A percentile compares a stretch with the other conserved stretches of the same genome.
Evolutionary conservation across 1,139 yeast species (phyloP).

Genomic region (Arxiozyma slooffiae): DNA sequence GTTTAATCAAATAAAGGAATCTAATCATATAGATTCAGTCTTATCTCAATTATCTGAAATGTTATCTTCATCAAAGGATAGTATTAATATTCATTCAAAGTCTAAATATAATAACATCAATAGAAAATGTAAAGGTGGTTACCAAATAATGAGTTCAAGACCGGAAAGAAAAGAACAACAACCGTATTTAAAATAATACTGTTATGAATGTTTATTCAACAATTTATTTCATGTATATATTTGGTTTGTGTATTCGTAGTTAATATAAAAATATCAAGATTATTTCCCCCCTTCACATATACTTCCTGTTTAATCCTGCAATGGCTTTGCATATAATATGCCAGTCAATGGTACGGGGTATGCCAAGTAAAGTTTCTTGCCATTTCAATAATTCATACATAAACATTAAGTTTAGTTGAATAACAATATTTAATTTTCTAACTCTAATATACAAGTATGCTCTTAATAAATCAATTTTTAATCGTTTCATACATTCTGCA

Average conservation of each 20-base stretch:
- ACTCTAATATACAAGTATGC: constrained; percentile 79
- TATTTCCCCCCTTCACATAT: constrained; percentile 19
- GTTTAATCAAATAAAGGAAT: not conserved
- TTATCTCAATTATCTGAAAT: not conserved
- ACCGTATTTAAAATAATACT: not conserved
- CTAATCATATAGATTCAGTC: not conserved
- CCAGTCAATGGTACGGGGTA: constrained; percentile 53
- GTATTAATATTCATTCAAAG: not conserved
- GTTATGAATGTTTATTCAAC: not conserved
- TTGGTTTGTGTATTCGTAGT: not conserved
- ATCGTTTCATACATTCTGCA: constrained; percentile 77
- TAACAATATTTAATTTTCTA: constrained; percentile 73
- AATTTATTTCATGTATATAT: not conserved
- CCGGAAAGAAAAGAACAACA: constrained; percentile 1
- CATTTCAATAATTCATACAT: constrained; percentile 77
- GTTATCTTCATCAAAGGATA: not conserved
- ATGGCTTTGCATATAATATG: constrained; percentile 81
- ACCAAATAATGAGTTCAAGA: not conserved
- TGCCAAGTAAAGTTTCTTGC: constrained; percentile 42
- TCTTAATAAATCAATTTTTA: constrained; percentile 52
- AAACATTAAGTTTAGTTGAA: constrained; percentile 79
- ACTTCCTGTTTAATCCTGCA: constrained; percentile 51
- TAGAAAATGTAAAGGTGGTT: not conserved
- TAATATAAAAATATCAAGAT: not conserved
- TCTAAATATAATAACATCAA: not conserved